Percentiles rank a stretch among this genome's conserved stretches.
These are phyloP conservation scores for Leishmania tarentolae DNA, from an alignment of 208 protist species.

Conservation along the genomic window DNA sequence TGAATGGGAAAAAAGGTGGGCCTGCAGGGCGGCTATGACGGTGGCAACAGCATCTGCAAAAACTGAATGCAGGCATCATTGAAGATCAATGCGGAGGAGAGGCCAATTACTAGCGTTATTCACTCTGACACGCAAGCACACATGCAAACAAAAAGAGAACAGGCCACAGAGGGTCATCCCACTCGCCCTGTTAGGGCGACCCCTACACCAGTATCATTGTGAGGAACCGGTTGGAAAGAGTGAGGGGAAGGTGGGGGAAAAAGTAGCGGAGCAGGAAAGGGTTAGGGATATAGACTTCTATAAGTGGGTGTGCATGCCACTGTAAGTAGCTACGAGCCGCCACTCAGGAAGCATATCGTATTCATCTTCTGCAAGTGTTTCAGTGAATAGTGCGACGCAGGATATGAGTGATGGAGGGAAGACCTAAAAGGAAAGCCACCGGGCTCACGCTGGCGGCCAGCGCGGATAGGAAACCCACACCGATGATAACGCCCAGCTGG, in stretches of 20 bases:
- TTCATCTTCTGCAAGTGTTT: background rate
- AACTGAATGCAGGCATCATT: background rate
- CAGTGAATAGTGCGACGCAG: conserved; percentile 48
- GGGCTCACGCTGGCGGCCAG: conserved; percentile 64
- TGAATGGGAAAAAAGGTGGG: background rate
- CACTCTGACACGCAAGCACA: background rate
- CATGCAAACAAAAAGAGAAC: background rate
- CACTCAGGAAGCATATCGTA: background rate
- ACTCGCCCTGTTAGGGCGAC: background rate
- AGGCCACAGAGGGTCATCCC: background rate
- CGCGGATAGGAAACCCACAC: conserved; percentile 48
- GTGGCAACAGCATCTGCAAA: background rate
- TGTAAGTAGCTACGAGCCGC: background rate
- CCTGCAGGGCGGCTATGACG: background rate
- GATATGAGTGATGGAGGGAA: conserved; percentile 71
- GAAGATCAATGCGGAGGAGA: background rate
- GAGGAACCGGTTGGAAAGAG: background rate
- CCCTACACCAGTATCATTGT: background rate
- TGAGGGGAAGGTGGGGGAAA: too few species aligned
- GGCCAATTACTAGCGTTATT: background rate
- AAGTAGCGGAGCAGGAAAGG: background rate
- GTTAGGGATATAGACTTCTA: too few species aligned
- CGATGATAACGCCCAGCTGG: conserved; percentile 61
- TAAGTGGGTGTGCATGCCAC: background rate
- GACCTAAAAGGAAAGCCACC: conserved; percentile 44